These are phyloP conservation scores for Nidularia sp. DNA, from an alignment of 768 basidiomycete species.

Conservation along the genomic window DNA sequence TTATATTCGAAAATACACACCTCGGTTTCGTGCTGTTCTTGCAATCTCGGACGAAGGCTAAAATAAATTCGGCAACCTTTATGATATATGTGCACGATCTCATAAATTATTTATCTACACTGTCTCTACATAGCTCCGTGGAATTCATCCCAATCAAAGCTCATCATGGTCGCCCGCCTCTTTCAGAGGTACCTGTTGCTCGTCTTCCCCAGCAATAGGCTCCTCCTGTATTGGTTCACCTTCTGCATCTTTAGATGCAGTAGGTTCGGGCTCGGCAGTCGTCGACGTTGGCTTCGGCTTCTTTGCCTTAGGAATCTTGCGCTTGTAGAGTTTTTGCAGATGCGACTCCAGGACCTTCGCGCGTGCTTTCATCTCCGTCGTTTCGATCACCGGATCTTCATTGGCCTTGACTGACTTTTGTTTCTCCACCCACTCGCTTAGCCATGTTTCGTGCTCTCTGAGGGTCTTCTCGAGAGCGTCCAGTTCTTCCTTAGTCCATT, in stretches of 20 bases:
- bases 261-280: slow-evolving; percentile 4
- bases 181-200: slow-evolving; percentile 10
- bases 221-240: slow-evolving; percentile 5
- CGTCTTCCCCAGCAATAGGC: slow-evolving; percentile 2
- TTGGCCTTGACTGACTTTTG: slow-evolving; percentile 72
- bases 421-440: slow-evolving; percentile 75
- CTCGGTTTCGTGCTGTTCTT: no score
- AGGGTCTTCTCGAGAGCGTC: slow-evolving; percentile 72
- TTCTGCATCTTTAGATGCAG: slow-evolving; percentile 1
- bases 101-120: no score
- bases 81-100: no score
- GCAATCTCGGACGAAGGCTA: no score
- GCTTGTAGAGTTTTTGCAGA: slow-evolving; percentile 61
- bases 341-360: slow-evolving; percentile 78
- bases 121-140: not conserved
- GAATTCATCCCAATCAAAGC: slow-evolving; percentile 7
- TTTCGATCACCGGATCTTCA: slow-evolving; percentile 84
- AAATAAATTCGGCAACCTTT: no score
- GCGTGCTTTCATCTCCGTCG: slow-evolving; percentile 79
- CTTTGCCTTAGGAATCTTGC: slow-evolving; percentile 63
- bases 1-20: no score
- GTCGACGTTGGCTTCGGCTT: slow-evolving; percentile 39
- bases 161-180: slow-evolving; percentile 14
- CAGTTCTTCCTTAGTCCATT: slow-evolving; percentile 87
- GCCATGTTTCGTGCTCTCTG: slow-evolving; percentile 80